Evolutionary conservation across 352 stramenopile species (phyloP), one percentile per base, ranked within the genome.

Genomic region (Globisporangium nodosum): DNA sequence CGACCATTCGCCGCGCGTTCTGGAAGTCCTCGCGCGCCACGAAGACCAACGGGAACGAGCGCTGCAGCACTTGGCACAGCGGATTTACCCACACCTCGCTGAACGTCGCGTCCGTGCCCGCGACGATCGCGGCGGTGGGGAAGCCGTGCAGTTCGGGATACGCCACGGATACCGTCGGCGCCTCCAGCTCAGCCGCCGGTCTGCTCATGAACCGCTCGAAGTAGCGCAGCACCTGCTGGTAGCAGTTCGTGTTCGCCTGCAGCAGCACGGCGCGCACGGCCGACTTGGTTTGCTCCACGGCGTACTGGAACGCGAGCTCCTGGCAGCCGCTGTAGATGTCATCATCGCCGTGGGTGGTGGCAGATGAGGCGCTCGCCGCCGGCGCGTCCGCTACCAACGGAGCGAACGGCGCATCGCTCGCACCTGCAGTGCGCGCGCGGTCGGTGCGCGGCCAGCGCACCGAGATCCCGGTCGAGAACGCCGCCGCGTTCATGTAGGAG

Each of bases 21-120:
- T 55, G 48, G 8, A 86, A 66, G n/a, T 89, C 70, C 21, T 81
- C 70, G 8, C 60, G 73, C n/a, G 87, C 54, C 27, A 81, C 50
- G 8, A 92, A 58, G 52, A 84, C 74, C 5, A 87, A 46, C 30
- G 85, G 81, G 51, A 94, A 94, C 18, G 78, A 85, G 20, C 75
- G 77, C 54, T 87, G 69, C 48, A 94, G 64, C 46, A 81, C 79
- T 21, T 78, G 83, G 52, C 67, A 80, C 3, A 94, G 58, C 33
- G 85, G 85, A 31, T 73, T 61, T 39, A 89, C 75, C 85, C 85
- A 94, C 51, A 92, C 65, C 35, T 89, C 80, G 55, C 78, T 90
- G 30, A 82, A 85, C 30, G 81, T 85, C 13, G 79, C 82, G 49
- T 94, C 85, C 0, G 76, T 77, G 5, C 85, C 85, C 37, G 81